Evolutionary conservation across 1,139 yeast genomes (phyloP).

Genomic region (Yamadazyma dushanensis): DNA sequence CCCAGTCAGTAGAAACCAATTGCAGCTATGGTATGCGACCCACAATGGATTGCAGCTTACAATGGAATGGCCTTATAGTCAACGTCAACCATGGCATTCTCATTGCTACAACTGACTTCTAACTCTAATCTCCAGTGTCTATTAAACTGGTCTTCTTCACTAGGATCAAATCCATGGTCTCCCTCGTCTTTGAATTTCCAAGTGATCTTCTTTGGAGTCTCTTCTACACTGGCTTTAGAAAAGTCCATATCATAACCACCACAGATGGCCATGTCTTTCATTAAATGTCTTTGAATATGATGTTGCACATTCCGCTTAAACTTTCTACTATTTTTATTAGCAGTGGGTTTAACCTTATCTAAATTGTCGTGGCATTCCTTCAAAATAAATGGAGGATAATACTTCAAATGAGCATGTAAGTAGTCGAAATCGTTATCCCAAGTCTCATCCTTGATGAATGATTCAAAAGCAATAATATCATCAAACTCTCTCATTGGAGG

Average conservation of each 20-base stretch:
- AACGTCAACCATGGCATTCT: slow-evolving; percentile 60
- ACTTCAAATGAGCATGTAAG: slow-evolving; percentile 63
- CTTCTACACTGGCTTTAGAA: slow-evolving; percentile 49
- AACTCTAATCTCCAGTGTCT: slow-evolving; percentile 61
- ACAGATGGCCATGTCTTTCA: slow-evolving; percentile 63
- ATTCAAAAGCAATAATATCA: slow-evolving; percentile 61
- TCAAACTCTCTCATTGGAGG: slow-evolving; percentile 58
- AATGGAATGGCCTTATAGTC: slow-evolving; percentile 51
- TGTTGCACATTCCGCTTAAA: slow-evolving; percentile 75
- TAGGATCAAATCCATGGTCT: slow-evolving; percentile 53
- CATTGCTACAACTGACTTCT: slow-evolving; percentile 57
- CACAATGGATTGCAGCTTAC: slow-evolving; percentile 3
- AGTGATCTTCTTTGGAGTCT: slow-evolving; percentile 42
- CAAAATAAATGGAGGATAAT: slow-evolving; percentile 72
- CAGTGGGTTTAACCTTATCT: slow-evolving; percentile 71
- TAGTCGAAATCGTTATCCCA: slow-evolving; percentile 76
- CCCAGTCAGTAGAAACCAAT: neutral
- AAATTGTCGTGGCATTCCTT: slow-evolving; percentile 67
- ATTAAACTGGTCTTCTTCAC: slow-evolving; percentile 44
- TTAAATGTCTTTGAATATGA: slow-evolving; percentile 69
- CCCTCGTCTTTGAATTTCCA: slow-evolving; percentile 58
- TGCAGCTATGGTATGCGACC: too few species aligned
- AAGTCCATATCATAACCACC: slow-evolving; percentile 59
- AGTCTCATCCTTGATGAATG: slow-evolving; percentile 66
- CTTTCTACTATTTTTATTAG: slow-evolving; percentile 69